phyloP scores from a whole-genome alignment of 768 basidiomycete species.

The Suillus discolor region DNA sequence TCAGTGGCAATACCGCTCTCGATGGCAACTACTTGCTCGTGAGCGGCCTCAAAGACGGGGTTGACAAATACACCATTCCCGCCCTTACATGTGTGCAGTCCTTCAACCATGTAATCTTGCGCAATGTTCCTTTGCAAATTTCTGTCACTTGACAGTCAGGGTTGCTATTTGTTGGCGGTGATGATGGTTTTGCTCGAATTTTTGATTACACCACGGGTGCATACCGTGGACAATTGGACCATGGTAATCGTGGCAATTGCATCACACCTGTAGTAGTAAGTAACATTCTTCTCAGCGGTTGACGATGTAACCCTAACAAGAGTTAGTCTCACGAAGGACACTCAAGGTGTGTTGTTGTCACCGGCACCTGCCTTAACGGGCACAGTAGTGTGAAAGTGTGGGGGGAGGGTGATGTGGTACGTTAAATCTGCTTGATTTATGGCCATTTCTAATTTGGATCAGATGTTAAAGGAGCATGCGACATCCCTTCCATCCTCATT shows the following conservation, averaged over 20 bases:
- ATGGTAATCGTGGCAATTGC: neutral
- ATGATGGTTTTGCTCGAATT: neutral
- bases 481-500: too few relatives aligned
- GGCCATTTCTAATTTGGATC: too few relatives aligned
- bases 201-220: neutral
- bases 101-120: constrained; percentile 8
- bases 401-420: too few relatives aligned
- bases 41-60: constrained; percentile 11
- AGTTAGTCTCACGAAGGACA: too few relatives aligned
- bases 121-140: constrained; percentile 10
- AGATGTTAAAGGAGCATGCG: too few relatives aligned
- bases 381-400: too few relatives aligned
- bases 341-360: too few relatives aligned
- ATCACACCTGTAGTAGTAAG: neutral
- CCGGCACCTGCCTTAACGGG: too few relatives aligned
- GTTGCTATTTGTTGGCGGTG: constrained; percentile 7
- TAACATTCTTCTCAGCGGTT: neutral
- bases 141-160: constrained; percentile 6
- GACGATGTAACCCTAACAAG: too few relatives aligned
- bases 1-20: constrained; percentile 8
- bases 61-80: constrained; percentile 12
- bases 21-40: constrained; percentile 12
- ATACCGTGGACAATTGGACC: neutral
- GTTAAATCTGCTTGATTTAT: too few relatives aligned
- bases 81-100: neutral